phyloP scores from a whole-genome alignment of 139 green algal species.

The Picochlorum sp. region DNA sequence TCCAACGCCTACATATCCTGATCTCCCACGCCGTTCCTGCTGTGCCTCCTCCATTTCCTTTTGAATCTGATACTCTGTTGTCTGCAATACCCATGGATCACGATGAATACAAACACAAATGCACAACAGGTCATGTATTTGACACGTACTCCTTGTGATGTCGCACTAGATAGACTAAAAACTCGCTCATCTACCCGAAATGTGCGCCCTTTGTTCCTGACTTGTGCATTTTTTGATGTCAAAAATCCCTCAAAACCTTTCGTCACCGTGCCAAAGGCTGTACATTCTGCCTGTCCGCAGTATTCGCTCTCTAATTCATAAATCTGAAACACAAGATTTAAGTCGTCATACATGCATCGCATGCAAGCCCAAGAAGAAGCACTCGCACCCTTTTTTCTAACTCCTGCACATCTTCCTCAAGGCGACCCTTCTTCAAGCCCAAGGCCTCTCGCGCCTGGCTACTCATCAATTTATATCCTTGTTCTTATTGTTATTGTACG shows the following conservation, averaged over 20 bases:
- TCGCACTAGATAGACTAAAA: constrained; percentile 64
- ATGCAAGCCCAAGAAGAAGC: not conserved
- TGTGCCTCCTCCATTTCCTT: not conserved
- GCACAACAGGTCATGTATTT: not conserved
- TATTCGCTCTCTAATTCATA: constrained; percentile 57
- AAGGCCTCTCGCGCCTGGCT: not conserved
- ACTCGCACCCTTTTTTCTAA: not conserved
- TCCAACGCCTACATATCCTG: not conserved
- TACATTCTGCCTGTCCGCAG: constrained; percentile 48
- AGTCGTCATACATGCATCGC: not conserved
- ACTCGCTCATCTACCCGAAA: constrained; percentile 59
- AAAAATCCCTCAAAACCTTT: constrained; percentile 77
- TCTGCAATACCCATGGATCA: not conserved
- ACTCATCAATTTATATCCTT: not conserved
- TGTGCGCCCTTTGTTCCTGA: constrained; percentile 44
- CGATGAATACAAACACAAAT: not conserved
- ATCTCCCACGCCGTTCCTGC: not conserved
- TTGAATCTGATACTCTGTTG: constrained; percentile 3
- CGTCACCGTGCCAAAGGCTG: constrained; percentile 46
- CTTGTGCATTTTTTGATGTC: constrained; percentile 51
- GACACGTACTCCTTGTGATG: constrained; percentile 43
- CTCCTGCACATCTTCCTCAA: not conserved
- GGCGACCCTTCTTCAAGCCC: not conserved
- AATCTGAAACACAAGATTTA: constrained; percentile 35
- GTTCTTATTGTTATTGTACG: not conserved